These are phyloP conservation scores for Brassica incana DNA, from an alignment of 345 rosid species.

Conservation along the genomic window DNA sequence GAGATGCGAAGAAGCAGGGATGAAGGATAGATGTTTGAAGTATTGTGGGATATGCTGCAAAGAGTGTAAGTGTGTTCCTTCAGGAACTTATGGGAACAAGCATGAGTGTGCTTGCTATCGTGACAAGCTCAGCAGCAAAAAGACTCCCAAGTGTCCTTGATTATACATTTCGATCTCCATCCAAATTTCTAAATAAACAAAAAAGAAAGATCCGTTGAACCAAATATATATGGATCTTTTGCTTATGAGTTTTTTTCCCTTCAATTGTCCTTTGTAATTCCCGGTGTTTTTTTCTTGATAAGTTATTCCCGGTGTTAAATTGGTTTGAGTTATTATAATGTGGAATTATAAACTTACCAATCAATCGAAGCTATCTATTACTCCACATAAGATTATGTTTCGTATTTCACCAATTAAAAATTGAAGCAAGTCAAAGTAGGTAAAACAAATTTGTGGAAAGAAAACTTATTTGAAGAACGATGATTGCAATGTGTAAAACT, in stretches of 20 bases:
- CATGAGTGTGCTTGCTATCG: slow-evolving; percentile 68
- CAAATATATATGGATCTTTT: slow-evolving; percentile 1
- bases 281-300: background rate
- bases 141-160: slow-evolving; percentile 66
- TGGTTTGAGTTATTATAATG: background rate
- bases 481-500: background rate
- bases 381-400: background rate
- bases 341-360: background rate
- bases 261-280: background rate
- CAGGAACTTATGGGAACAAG: slow-evolving; percentile 71
- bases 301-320: background rate
- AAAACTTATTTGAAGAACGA: background rate
- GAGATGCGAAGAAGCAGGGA: slow-evolving; percentile 59
- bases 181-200: background rate
- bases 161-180: background rate
- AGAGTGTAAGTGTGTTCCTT: slow-evolving; percentile 73
- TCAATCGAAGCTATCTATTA: background rate
- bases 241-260: background rate
- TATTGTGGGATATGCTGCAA: slow-evolving; percentile 73
- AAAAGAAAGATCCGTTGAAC: background rate
- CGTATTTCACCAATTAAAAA: background rate
- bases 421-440: background rate
- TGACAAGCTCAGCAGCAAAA: slow-evolving; percentile 52
- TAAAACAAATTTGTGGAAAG: background rate
- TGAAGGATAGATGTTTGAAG: slow-evolving; percentile 60